Evolutionary conservation across 306 rosid species (phyloP).

Genomic region (Elaeagnus macrophylla): DNA sequence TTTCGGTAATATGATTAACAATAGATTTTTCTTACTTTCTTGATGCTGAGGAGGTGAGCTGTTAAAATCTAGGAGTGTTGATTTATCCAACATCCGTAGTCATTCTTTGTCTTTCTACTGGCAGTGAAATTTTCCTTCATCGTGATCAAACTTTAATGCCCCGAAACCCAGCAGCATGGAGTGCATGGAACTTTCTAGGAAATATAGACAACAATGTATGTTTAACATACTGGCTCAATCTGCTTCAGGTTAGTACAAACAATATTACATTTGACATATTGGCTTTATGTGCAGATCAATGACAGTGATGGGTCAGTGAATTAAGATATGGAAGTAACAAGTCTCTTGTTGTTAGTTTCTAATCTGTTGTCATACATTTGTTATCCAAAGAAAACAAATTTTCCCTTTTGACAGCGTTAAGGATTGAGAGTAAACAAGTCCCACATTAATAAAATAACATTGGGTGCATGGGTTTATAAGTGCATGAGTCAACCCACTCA

Average conservation of each 20-base stretch:
- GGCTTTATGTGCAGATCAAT: not conserved
- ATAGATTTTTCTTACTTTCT: not conserved
- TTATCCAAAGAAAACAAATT: too few relatives aligned
- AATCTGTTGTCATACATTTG: not conserved
- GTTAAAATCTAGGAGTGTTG: slow-evolving; percentile 7
- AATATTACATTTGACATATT: not conserved
- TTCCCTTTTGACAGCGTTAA: not conserved
- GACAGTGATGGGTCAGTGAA: not conserved
- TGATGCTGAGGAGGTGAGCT: not conserved
- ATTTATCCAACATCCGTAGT: slow-evolving; percentile 26
- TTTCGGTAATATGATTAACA: not conserved
- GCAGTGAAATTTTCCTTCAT: slow-evolving; percentile 91
- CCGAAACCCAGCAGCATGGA: slow-evolving; percentile 86
- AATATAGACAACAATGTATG: slow-evolving; percentile 48
- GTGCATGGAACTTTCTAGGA: slow-evolving; percentile 96
- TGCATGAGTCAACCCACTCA: too few relatives aligned
- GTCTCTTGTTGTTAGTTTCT: not conserved
- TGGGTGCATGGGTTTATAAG: too few relatives aligned
- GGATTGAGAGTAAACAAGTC: too few relatives aligned
- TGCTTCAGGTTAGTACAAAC: slow-evolving; percentile 62
- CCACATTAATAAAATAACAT: too few relatives aligned
- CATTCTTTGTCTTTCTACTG: slow-evolving; percentile 39
- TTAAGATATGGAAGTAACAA: not conserved
- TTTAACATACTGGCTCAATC: slow-evolving; percentile 86
- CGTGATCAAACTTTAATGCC: slow-evolving; percentile 90